Evolutionary conservation across 257 asterid species (phyloP).

Genomic region (Lantana camara): DNA sequence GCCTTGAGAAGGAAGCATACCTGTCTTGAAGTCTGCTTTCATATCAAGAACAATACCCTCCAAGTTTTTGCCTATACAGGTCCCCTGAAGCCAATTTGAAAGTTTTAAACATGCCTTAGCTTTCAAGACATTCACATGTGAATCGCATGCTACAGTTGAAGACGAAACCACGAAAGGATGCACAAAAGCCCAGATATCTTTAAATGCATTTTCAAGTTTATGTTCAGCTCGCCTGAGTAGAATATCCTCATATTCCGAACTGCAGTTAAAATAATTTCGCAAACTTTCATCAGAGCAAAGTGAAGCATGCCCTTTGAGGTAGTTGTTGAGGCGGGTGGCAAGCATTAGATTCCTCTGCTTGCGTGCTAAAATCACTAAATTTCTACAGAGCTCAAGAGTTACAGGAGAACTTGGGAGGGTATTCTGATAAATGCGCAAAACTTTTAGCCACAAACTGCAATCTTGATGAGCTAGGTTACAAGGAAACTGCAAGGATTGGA

Average conservation of each 20-base stretch:
- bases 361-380: slow-evolving; percentile 73
- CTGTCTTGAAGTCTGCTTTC: slow-evolving; percentile 52
- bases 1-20: slow-evolving; percentile 46
- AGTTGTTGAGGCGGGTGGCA: slow-evolving; percentile 73
- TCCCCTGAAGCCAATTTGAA: slow-evolving; percentile 74
- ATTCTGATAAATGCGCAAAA: slow-evolving; percentile 73
- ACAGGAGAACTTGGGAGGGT: slow-evolving; percentile 61
- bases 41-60: slow-evolving; percentile 57
- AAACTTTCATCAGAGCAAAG: slow-evolving; percentile 55
- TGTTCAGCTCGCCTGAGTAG: slow-evolving; percentile 74
- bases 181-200: slow-evolving; percentile 73
- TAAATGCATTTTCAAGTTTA: slow-evolving; percentile 72
- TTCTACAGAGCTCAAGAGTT: slow-evolving; percentile 83
- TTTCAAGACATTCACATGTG: slow-evolving; percentile 61
- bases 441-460: slow-evolving; percentile 93
- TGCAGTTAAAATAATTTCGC: slow-evolving; percentile 55
- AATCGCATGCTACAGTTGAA: slow-evolving; percentile 43
- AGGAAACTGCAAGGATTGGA: slow-evolving; percentile 69
- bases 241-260: slow-evolving; percentile 71
- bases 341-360: slow-evolving; percentile 79
- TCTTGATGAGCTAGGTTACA: slow-evolving; percentile 69
- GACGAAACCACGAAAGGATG: slow-evolving; percentile 62
- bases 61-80: slow-evolving; percentile 43
- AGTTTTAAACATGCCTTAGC: slow-evolving; percentile 97
- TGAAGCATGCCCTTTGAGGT: slow-evolving; percentile 59